Evolutionary conservation across 306 rosid genomes (phyloP).

Genomic region (Vigna reflexopilosa): DNA sequence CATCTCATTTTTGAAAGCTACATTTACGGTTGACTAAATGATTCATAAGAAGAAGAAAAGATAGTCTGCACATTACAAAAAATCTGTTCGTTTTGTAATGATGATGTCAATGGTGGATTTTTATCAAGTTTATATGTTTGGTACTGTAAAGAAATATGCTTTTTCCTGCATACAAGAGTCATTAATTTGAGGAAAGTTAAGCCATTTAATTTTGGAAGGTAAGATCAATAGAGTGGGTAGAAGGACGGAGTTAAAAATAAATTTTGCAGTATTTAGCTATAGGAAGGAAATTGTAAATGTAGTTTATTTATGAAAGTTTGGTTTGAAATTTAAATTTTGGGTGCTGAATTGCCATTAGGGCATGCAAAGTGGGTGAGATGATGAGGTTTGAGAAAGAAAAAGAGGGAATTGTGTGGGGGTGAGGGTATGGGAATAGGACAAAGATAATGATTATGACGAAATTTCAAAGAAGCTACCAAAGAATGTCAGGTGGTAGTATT

Average conservation of each 20-base stretch:
- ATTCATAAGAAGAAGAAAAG: too few species aligned
- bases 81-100: too few species aligned
- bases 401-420: constrained; percentile 6
- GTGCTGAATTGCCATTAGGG: not conserved
- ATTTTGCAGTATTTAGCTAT: not conserved
- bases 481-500: constrained; percentile 20
- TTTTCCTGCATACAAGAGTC: too few species aligned
- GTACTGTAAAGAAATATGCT: too few species aligned
- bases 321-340: constrained; percentile 15
- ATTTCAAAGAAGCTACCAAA: constrained; percentile 46
- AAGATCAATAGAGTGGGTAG: not conserved
- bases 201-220: not conserved
- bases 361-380: not conserved
- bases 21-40: too few species aligned
- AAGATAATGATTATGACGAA: constrained; percentile 42
- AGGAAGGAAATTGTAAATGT: not conserved
- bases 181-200: not conserved
- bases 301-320: constrained; percentile 6
- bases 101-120: too few species aligned
- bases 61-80: too few species aligned
- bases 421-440: not conserved
- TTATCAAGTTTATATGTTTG: too few species aligned
- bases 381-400: not conserved
- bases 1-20: too few species aligned
- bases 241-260: not conserved